These are phyloP conservation scores for Lactarius tabidus DNA, from an alignment of 768 basidiomycete genomes.

Conservation along the genomic window DNA sequence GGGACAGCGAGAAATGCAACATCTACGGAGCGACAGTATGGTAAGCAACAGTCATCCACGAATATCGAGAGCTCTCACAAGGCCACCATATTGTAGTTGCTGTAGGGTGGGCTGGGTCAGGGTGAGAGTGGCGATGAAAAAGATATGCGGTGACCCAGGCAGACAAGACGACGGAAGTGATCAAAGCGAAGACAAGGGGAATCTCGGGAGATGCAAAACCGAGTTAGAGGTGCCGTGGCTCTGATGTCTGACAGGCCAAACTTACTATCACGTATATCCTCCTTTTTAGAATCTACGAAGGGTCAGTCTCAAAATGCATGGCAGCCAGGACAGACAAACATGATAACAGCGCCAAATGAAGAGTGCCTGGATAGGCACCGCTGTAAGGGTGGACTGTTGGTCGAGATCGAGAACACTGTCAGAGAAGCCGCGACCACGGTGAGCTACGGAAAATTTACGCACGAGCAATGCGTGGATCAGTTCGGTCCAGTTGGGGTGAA, in stretches of 20 bases:
- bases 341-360: constrained; percentile 17
- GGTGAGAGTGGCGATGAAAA: not conserved
- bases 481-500: constrained; percentile 5
- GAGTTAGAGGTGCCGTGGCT: not conserved
- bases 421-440: not conserved
- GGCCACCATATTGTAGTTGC: not conserved
- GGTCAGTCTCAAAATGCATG: not conserved
- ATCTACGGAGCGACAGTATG: not conserved
- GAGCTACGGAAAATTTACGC: not conserved
- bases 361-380: constrained; percentile 14
- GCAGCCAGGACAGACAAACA: constrained; percentile 3
- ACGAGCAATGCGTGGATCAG: constrained; percentile 13
- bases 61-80: constrained; percentile 9
- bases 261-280: constrained; percentile 13
- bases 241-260: not conserved
- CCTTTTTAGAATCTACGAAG: constrained; percentile 6
- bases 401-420: not conserved
- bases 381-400: constrained; percentile 6
- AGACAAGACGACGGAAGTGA: not conserved
- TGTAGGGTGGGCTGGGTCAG: too few species aligned
- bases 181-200: constrained; percentile 5
- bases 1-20: constrained; percentile 13
- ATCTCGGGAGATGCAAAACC: not conserved
- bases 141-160: constrained; percentile 5
- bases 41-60: not conserved